Percentiles rank a stretch among this genome's conserved stretches.
phyloP scores from a whole-genome alignment of 1,139 yeast species.

The Eremothecium gossypii region DNA sequence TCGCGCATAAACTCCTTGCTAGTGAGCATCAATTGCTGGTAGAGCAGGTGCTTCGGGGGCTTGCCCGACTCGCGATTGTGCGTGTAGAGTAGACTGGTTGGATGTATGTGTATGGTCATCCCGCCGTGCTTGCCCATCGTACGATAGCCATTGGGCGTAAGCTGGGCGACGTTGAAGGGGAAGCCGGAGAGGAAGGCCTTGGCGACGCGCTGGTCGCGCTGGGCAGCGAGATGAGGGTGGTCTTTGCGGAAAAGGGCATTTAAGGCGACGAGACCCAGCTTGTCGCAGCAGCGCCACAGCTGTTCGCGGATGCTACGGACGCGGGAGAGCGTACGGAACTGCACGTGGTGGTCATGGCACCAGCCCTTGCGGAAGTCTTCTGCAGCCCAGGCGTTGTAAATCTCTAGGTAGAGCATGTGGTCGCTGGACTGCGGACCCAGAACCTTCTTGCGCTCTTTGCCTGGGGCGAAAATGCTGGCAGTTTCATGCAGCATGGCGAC shows the following conservation, averaged over 20 bases:
- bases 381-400: constrained; percentile 70
- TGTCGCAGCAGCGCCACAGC: constrained; percentile 49
- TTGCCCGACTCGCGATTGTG: constrained; percentile 37
- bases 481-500: constrained; percentile 82
- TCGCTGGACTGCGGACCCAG: constrained; percentile 40
- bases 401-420: constrained; percentile 62
- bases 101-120: constrained; percentile 61
- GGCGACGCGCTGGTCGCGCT: constrained; percentile 38
- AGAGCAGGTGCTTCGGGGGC: constrained; percentile 61
- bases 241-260: constrained; percentile 15
- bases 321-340: constrained; percentile 59
- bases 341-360: constrained; percentile 82
- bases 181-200: constrained; percentile 73
- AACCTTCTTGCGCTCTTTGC: constrained; percentile 32
- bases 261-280: constrained; percentile 38
- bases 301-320: constrained; percentile 71
- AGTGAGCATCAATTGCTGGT: constrained; percentile 80
- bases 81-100: constrained; percentile 39
- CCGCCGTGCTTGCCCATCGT: constrained; percentile 25
- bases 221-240: constrained; percentile 11
- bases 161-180: constrained; percentile 66
- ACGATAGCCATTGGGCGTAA: constrained; percentile 64
- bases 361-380: constrained; percentile 65
- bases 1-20: constrained; percentile 85
- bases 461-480: constrained; percentile 48